Base-by-base conservation (phyloP, 1,284 basidiomycete genomes). In the Lignosus rhinocerotis region DNA sequence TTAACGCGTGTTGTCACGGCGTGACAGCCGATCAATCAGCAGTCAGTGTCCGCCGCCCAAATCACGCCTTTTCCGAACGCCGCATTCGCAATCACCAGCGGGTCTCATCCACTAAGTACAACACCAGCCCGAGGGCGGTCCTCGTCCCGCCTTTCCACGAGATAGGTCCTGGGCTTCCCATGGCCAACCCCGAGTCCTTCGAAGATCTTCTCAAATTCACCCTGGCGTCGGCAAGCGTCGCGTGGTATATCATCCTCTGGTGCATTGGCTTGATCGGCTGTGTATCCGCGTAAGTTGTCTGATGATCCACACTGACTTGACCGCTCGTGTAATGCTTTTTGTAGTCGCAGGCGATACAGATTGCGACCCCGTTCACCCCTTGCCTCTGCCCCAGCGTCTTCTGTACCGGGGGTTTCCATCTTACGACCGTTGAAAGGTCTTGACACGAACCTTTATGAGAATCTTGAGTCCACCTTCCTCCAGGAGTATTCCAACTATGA, bases 381-480 rank as follows among this genome's bases (percentile, higher is more conserved):
- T 44, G 75, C 84, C 12, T 77, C 81, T n/a, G 75, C 80, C 10
- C 71, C 81, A 11, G 62, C 78, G 3, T 69, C 74, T n/a, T 73
- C 79, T 25, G 84, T 84, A 1, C 93, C 94, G 3, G 94, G 94
- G 19, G 95, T 98, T 25, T 93, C 93, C 5, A 92, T 98, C 67
- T 80, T 98, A 55, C 85, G 95, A 51, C 95, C 95, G 11, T 79
- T 98, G 44, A 94, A 94, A 73, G 96, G 95, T 9, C 80, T 98
- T 39, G 95, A 98, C 73, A 85, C 88, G 61, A 97, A 97, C 71
- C 80, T 98, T 21, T 96, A 92, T 73, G 93, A 95, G 75, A 96
- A 96, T 70, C 78, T 98, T 46, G 93, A 96, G 73, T 93, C 93
- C 6, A 91, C 92, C 0, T 96, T 97, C 76, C 80, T 78, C 33